Percentiles rank a stretch among this genome's conserved stretches.
Conservation (phyloP, 805 yeast genomes). For the Suhomyces vadensis region DNA sequence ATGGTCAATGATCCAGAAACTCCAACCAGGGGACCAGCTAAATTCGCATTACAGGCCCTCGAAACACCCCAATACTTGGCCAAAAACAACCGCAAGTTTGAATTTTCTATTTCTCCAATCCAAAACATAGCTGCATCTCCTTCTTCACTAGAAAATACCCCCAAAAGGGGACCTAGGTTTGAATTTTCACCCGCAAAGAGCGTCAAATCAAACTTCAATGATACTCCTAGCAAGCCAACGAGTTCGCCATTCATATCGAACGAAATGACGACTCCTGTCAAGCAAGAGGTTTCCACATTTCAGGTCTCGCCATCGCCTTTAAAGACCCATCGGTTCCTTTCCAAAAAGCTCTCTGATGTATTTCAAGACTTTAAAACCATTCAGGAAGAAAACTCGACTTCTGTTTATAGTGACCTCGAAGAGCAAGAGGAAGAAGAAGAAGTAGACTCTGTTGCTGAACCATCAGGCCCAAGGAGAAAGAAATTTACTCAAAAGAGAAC, state of each 20-base stretch:
- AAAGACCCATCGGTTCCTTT: conserved; percentile 33
- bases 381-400: conserved; percentile 15
- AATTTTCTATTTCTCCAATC: conserved; percentile 7
- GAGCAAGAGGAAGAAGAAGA: conserved; percentile 12
- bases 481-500: conserved; percentile 52
- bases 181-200: not conserved
- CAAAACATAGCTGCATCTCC: not conserved
- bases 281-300: conserved; percentile 18
- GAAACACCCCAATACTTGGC: conserved; percentile 29
- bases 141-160: not conserved
- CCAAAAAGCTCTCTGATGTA: conserved; percentile 43
- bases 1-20: conserved; percentile 2
- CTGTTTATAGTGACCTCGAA: conserved; percentile 8
- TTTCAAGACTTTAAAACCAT: conserved; percentile 48
- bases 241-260: not conserved
- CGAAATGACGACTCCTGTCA: conserved; percentile 10
- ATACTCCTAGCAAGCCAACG: not conserved
- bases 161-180: not conserved
- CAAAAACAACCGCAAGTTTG: conserved; percentile 17
- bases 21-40: not conserved
- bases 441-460: not conserved
- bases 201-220: not conserved
- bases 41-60: not conserved
- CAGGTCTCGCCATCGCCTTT: conserved; percentile 50
- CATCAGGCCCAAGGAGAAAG: conserved; percentile 19